Conservation (phyloP, 805 yeast genomes). For the Cyberlindnera bimundalis region DNA sequence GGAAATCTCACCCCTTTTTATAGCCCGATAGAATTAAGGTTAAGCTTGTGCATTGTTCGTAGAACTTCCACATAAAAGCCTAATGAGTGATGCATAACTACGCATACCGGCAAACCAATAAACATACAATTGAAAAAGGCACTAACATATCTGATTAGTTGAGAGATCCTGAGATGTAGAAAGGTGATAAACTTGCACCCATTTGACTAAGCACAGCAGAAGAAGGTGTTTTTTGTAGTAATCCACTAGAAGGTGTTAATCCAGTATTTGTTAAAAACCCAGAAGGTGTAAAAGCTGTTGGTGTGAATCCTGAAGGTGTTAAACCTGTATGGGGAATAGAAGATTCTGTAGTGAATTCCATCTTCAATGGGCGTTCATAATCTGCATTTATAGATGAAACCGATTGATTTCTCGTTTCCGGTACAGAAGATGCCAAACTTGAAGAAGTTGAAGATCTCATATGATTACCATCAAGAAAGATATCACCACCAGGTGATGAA, state of each 20-base stretch:
- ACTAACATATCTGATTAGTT: neutral
- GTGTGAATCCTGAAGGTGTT: slow-evolving; percentile 9
- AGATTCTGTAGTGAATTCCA: slow-evolving; percentile 3
- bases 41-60: too few relatives aligned
- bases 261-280: slow-evolving; percentile 7
- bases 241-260: slow-evolving; percentile 4
- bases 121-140: neutral
- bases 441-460: slow-evolving; percentile 6
- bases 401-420: slow-evolving; percentile 4
- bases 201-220: slow-evolving; percentile 6
- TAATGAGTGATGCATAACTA: too few relatives aligned
- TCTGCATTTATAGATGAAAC: neutral
- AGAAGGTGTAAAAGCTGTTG: slow-evolving; percentile 6
- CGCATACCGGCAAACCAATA: too few relatives aligned
- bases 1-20: too few relatives aligned
- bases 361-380: neutral
- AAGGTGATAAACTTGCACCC: slow-evolving; percentile 13
- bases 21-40: too few relatives aligned
- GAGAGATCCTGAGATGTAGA: slow-evolving; percentile 8
- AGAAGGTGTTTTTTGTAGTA: slow-evolving; percentile 13
- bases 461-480: neutral
- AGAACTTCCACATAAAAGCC: too few relatives aligned
- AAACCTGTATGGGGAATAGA: neutral
- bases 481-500: neutral
- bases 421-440: slow-evolving; percentile 3